Percentiles rank a stretch among this genome's conserved stretches.
Conservation (phyloP, 164 flowering plant species). For the Aristolochia contorta region DNA sequence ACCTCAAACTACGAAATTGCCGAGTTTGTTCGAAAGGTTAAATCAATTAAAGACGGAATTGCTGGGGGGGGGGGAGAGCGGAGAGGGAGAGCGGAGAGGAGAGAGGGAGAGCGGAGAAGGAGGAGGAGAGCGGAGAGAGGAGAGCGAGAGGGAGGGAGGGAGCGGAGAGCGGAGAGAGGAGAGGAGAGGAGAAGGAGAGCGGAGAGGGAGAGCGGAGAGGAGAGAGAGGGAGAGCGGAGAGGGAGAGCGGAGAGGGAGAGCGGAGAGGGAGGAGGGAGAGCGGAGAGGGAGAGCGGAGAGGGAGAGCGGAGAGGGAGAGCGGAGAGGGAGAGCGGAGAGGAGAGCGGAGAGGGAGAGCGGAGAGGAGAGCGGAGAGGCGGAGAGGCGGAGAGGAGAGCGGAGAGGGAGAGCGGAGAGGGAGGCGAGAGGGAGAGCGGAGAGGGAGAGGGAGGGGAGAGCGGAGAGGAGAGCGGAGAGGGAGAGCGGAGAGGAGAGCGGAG, state of each 20-base stretch:
- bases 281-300: not conserved
- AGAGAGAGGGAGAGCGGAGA: not conserved
- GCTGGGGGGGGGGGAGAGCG: too few species aligned
- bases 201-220: too few species aligned
- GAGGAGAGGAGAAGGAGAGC: too few species aligned
- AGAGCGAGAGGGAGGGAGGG: not conserved
- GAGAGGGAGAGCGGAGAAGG: not conserved
- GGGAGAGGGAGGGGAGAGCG: not conserved
- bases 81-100: not conserved
- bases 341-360: not conserved
- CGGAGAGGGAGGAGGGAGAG: not conserved
- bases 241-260: not conserved
- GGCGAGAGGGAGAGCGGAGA: not conserved
- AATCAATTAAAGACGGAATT: too few species aligned
- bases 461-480: not conserved
- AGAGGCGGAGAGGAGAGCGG: not conserved
- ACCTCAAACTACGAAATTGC: too few species aligned
- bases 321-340: not conserved
- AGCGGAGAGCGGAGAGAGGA: not conserved
- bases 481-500: not conserved
- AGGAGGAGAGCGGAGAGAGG: not conserved
- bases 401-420: not conserved
- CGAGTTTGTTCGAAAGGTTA: too few species aligned
- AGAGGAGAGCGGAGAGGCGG: not conserved
- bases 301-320: not conserved